Conservation (phyloP, 306 rosid species). For the Luffa aegyptiaca region DNA sequence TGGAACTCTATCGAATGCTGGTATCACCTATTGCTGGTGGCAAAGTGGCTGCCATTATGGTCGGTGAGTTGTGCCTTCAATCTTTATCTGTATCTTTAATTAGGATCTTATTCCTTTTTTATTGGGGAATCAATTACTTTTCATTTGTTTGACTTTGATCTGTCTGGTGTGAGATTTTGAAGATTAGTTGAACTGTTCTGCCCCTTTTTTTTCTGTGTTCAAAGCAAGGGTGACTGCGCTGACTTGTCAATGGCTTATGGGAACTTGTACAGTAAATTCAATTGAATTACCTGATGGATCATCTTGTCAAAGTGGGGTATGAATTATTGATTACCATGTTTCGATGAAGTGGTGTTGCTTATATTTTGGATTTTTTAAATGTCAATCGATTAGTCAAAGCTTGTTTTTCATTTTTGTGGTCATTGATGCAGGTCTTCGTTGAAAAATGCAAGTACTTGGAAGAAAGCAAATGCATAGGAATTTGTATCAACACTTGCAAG, state of each 20-base stretch:
- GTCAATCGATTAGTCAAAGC: neutral
- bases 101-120: neutral
- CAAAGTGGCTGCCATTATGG: slow-evolving; percentile 81
- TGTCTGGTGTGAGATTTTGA: neutral
- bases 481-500: slow-evolving; percentile 79
- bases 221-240: slow-evolving; percentile 94
- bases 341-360: neutral
- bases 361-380: neutral
- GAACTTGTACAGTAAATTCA: slow-evolving; percentile 63
- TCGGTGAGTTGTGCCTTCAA: slow-evolving; percentile 46
- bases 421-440: slow-evolving; percentile 57
- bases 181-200: neutral
- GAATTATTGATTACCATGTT: neutral
- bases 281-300: slow-evolving; percentile 55
- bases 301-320: slow-evolving; percentile 72
- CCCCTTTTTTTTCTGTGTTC: neutral
- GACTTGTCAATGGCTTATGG: slow-evolving; percentile 96
- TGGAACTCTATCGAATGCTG: slow-evolving; percentile 63
- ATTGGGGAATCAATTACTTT: neutral
- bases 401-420: neutral
- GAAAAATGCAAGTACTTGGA: slow-evolving; percentile 89
- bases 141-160: neutral
- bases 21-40: slow-evolving; percentile 71
- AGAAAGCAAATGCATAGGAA: slow-evolving; percentile 83
- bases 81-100: neutral